Percentiles rank a stretch among this genome's conserved stretches.
phyloP scores from a whole-genome alignment of 1,284 basidiomycete species.

The Meripilus lineatus region DNA sequence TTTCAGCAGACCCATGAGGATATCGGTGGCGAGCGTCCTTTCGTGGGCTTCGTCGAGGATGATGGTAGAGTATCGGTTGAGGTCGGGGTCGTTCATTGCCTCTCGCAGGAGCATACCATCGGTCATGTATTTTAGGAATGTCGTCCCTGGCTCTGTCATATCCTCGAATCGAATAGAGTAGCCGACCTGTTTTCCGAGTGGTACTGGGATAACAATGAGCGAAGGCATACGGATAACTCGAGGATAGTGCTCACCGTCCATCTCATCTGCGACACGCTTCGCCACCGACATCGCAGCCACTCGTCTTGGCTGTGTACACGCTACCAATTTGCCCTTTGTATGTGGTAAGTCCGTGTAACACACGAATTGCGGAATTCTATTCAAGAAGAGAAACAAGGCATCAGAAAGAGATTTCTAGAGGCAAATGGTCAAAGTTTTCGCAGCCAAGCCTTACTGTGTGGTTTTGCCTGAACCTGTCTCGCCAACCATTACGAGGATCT shows the following conservation, averaged over 20 bases:
- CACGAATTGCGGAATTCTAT: slow-evolving; percentile 91
- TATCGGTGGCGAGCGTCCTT: slow-evolving; percentile 96
- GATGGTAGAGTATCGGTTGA: slow-evolving; percentile 91
- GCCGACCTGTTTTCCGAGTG: slow-evolving; percentile 91
- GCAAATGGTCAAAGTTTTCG: background rate
- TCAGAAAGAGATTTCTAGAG: too few species aligned
- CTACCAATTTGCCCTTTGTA: slow-evolving; percentile 85
- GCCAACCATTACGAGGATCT: slow-evolving; percentile 95
- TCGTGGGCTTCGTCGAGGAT: slow-evolving; percentile 99
- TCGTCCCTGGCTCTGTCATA: slow-evolving; percentile 87
- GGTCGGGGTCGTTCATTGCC: slow-evolving; percentile 93
- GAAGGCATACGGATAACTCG: background rate
- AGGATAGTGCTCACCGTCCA: slow-evolving; percentile 70
- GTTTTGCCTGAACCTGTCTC: slow-evolving; percentile 99
- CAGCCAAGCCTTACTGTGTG: slow-evolving; percentile 68
- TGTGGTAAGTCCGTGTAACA: slow-evolving; percentile 91
- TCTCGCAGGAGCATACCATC: slow-evolving; percentile 97
- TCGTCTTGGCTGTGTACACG: slow-evolving; percentile 95
- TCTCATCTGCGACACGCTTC: slow-evolving; percentile 97
- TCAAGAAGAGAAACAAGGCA: too few species aligned
- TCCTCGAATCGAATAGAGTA: slow-evolving; percentile 99
- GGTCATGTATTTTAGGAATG: slow-evolving; percentile 98
- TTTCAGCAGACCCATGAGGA: slow-evolving; percentile 92
- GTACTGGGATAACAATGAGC: slow-evolving; percentile 44
- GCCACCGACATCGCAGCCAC: slow-evolving; percentile 98